Percentiles rank a stretch among this genome's conserved stretches.
Conservation (phyloP, 2,329 filamentous ascomycete genomes). For the Teratosphaeria gauchensis region DNA sequence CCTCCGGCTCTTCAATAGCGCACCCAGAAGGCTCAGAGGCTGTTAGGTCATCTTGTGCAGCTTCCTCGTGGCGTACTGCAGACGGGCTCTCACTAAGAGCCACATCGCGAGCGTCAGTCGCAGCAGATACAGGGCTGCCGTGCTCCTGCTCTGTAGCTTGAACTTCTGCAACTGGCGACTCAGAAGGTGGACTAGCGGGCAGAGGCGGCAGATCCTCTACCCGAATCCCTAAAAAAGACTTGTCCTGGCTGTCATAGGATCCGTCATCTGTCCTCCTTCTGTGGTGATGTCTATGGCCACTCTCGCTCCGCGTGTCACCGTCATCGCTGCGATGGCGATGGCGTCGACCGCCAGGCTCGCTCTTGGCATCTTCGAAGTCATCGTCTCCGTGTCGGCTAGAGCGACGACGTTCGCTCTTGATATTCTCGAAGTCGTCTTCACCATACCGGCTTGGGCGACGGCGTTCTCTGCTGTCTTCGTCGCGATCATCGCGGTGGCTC, state of each 20-base stretch:
- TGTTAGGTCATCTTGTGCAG: not conserved
- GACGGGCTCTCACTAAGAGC: not conserved
- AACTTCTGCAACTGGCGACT: conserved; percentile 18
- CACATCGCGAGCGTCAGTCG: conserved; percentile 10
- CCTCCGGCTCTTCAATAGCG: not conserved
- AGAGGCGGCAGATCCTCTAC: conserved; percentile 49
- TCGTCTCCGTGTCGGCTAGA: conserved; percentile 16
- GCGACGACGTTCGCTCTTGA: conserved; percentile 9
- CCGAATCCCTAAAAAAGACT: conserved; percentile 57
- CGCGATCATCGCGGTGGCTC: conserved; percentile 10
- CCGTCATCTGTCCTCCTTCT: conserved; percentile 16
- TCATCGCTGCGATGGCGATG: conserved; percentile 6
- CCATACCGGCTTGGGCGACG: conserved; percentile 14
- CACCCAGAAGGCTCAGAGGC: not conserved
- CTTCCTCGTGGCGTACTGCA: not conserved
- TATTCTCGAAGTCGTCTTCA: conserved; percentile 12
- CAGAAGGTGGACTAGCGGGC: conserved; percentile 23
- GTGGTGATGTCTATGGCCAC: conserved; percentile 14
- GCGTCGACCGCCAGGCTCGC: conserved; percentile 12
- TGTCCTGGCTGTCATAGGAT: conserved; percentile 19
- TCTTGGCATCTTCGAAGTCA: conserved; percentile 8
- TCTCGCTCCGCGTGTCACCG: conserved; percentile 9
- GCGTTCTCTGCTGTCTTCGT: conserved; percentile 15
- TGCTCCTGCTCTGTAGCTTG: conserved; percentile 18
- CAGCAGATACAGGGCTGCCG: conserved; percentile 25